phyloP scores from a whole-genome alignment of 148 eudicot species.

The Agrostemma githago region DNA sequence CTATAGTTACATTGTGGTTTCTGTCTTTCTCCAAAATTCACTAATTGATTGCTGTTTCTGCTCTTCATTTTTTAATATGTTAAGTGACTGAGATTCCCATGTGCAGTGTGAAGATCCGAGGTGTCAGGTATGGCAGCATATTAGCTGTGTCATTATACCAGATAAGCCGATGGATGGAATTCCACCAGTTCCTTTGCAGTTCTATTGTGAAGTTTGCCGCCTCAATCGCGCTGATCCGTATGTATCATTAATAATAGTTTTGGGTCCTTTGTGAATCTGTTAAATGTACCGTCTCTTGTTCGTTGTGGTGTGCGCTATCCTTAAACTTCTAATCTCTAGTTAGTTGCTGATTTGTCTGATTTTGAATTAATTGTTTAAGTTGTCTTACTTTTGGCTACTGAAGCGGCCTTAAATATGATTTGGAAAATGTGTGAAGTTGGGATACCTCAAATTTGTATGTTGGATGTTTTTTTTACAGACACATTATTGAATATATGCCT shows the following conservation, averaged over 20 bases:
- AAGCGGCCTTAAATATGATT: not conserved
- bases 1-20: not conserved
- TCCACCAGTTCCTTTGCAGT: slow-evolving; percentile 42
- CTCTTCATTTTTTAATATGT: not conserved
- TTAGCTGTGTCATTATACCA: slow-evolving; percentile 56
- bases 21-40: not conserved
- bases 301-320: not conserved
- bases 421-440: not conserved
- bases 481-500: too few species aligned
- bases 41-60: not conserved
- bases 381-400: not conserved
- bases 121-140: slow-evolving; percentile 71
- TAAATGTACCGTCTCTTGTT: not conserved
- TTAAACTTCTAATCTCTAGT: not conserved
- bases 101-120: slow-evolving; percentile 61
- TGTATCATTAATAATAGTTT: slow-evolving; percentile 21
- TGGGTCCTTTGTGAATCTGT: not conserved
- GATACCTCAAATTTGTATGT: not conserved
- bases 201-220: slow-evolving; percentile 72
- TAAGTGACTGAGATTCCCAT: slow-evolving; percentile 16
- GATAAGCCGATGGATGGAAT: slow-evolving; percentile 60
- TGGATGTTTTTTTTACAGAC: not conserved
- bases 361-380: not conserved
- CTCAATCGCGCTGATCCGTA: slow-evolving; percentile 73
- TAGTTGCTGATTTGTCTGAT: not conserved